Percentiles rank a stretch among this genome's conserved stretches.
Conservation (phyloP, 2,329 filamentous ascomycete species). For the Macrophomina phaseolina region DNA sequence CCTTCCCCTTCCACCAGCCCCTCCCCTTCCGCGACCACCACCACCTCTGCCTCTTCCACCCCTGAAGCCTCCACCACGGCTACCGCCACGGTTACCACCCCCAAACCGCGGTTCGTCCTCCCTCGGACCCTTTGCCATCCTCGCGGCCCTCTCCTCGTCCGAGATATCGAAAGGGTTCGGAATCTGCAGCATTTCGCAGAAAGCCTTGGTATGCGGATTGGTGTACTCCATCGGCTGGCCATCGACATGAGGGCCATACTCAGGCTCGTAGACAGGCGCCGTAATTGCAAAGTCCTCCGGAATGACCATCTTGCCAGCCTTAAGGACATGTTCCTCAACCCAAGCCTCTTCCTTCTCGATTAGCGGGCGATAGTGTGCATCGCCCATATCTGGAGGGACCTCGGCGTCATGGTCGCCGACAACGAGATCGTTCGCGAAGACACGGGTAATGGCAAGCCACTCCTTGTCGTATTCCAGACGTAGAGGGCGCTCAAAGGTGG, state of each 20-base stretch:
- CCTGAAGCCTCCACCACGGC: slow-evolving; percentile 35
- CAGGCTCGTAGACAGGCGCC: slow-evolving; percentile 71
- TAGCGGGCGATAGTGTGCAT: slow-evolving; percentile 69
- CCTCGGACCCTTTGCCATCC: slow-evolving; percentile 59
- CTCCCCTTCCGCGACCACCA: background rate
- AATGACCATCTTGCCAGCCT: slow-evolving; percentile 66
- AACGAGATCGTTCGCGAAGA: slow-evolving; percentile 67
- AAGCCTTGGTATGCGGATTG: slow-evolving; percentile 83
- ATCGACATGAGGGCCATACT: slow-evolving; percentile 61
- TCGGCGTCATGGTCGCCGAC: slow-evolving; percentile 61
- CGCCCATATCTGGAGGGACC: slow-evolving; percentile 67
- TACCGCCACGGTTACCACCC: slow-evolving; percentile 31
- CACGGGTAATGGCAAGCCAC: slow-evolving; percentile 92
- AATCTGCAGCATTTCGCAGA: slow-evolving; percentile 79
- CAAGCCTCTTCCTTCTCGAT: slow-evolving; percentile 77
- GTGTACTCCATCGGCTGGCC: slow-evolving; percentile 80
- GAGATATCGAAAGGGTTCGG: slow-evolving; percentile 75
- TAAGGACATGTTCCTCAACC: slow-evolving; percentile 78
- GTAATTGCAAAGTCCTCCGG: slow-evolving; percentile 80
- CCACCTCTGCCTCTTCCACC: slow-evolving; percentile 32
- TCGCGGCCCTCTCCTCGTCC: slow-evolving; percentile 68
- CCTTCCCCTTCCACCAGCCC: background rate
- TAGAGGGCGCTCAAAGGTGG: slow-evolving; percentile 54
- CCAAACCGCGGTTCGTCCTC: slow-evolving; percentile 20
- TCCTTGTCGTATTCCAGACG: slow-evolving; percentile 84